phyloP scores from a whole-genome alignment of 2,329 filamentous ascomycete species.

The Trichophyton simii region DNA sequence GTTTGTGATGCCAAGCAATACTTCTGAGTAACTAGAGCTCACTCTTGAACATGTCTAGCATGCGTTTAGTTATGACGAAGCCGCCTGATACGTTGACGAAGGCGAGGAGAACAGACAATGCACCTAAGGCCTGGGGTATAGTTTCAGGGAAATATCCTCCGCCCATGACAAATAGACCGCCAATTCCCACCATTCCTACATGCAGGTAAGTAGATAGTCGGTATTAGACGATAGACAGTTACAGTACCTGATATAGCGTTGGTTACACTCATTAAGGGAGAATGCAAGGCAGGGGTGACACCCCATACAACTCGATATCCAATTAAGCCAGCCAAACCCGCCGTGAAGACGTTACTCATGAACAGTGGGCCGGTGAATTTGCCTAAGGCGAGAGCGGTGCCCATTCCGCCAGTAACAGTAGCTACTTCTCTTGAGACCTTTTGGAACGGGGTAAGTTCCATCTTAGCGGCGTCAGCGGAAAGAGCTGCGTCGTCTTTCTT shows the following conservation, averaged over 20 bases:
- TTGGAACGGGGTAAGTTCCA: constrained; percentile 70
- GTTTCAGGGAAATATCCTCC: constrained; percentile 67
- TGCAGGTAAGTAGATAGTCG: constrained; percentile 13
- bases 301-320: constrained; percentile 86
- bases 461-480: constrained; percentile 42
- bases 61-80: constrained; percentile 83
- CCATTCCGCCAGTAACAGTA: constrained; percentile 65
- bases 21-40: constrained; percentile 16
- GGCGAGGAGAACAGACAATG: constrained; percentile 66
- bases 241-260: constrained; percentile 68
- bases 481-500: constrained; percentile 23
- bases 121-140: constrained; percentile 65
- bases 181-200: constrained; percentile 68
- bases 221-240: not conserved
- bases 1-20: not conserved
- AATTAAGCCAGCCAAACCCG: constrained; percentile 69
- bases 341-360: constrained; percentile 80
- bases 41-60: constrained; percentile 85
- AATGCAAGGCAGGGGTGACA: constrained; percentile 69
- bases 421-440: constrained; percentile 65
- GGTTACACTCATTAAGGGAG: constrained; percentile 82
- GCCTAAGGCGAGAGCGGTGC: constrained; percentile 59
- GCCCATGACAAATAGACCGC: constrained; percentile 78
- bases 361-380: constrained; percentile 72
- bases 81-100: constrained; percentile 84